Evolutionary conservation across 345 rosid species (phyloP).

Genomic region (Passiflora organensis): DNA sequence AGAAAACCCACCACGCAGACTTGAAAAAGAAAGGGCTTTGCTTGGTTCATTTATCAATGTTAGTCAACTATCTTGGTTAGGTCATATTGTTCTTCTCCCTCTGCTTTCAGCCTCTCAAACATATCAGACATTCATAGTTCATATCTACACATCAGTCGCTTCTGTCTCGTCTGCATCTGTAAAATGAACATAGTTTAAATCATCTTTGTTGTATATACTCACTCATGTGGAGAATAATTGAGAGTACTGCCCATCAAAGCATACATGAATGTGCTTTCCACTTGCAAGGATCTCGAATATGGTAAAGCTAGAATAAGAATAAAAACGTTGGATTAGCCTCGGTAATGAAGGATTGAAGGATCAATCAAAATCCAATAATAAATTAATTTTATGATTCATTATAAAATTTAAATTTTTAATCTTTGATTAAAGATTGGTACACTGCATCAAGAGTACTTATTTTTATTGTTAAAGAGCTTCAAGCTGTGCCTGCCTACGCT

Average conservation of each 20-base stretch:
- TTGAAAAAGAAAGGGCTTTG: slow-evolving; percentile 72
- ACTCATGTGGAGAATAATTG: background rate
- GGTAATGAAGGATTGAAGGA: too few relatives aligned
- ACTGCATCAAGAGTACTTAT: too few relatives aligned
- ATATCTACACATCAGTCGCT: background rate
- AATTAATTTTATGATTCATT: too few relatives aligned
- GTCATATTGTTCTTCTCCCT: background rate
- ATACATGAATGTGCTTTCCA: slow-evolving; percentile 6
- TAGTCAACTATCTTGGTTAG: slow-evolving; percentile 52
- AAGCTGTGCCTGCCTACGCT: too few relatives aligned
- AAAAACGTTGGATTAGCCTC: too few relatives aligned
- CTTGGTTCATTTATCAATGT: slow-evolving; percentile 70
- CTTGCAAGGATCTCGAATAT: background rate
- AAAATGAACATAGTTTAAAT: slow-evolving; percentile 1
- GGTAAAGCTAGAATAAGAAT: background rate
- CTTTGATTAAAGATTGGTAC: too few relatives aligned
- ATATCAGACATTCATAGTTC: too few relatives aligned
- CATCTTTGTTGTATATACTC: slow-evolving; percentile 11
- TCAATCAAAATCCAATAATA: too few relatives aligned
- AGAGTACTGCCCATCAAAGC: background rate
- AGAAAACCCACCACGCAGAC: slow-evolving; percentile 28
- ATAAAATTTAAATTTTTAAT: too few relatives aligned
- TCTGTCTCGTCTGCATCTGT: slow-evolving; percentile 1
- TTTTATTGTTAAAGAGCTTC: too few relatives aligned
- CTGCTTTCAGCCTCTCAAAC: too few relatives aligned